These are phyloP conservation scores for Brassica cretica DNA, from an alignment of 345 rosid genomes.

Conservation along the genomic window DNA sequence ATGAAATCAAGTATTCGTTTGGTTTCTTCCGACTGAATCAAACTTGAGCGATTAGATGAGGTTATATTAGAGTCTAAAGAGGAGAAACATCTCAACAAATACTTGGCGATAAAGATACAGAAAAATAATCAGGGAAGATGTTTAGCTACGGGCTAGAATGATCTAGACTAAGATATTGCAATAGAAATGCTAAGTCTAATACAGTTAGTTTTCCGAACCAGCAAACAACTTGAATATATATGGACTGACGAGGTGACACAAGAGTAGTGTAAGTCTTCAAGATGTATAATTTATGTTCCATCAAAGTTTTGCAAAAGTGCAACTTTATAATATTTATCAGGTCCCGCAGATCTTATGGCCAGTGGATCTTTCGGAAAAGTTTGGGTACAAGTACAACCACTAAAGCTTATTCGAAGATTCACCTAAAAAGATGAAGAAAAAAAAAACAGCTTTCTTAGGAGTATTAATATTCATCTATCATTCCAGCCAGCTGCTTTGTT, in stretches of 20 bases:
- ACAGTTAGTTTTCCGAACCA: neutral
- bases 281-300: slow-evolving; percentile 7
- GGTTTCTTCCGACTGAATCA: too few relatives aligned
- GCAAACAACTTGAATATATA: neutral
- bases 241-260: neutral
- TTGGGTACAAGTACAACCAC: slow-evolving; percentile 26
- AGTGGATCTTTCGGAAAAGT: slow-evolving; percentile 38
- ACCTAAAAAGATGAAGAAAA: slow-evolving; percentile 27
- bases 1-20: neutral
- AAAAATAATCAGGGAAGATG: neutral
- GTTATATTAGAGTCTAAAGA: neutral
- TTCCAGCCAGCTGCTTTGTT: too few relatives aligned
- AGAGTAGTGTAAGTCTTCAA: slow-evolving; percentile 1
- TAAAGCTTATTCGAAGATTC: slow-evolving; percentile 35
- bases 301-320: slow-evolving; percentile 46
- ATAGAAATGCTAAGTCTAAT: neutral
- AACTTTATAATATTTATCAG: slow-evolving; percentile 29
- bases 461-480: too few relatives aligned
- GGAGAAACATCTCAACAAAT: neutral
- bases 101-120: neutral
- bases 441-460: too few relatives aligned
- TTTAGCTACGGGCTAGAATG: neutral
- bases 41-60: too few relatives aligned
- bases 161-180: neutral
- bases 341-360: slow-evolving; percentile 51